phyloP scores from a whole-genome alignment of 2,329 filamentous ascomycete species.

The Annulohypoxylon truncatum region DNA sequence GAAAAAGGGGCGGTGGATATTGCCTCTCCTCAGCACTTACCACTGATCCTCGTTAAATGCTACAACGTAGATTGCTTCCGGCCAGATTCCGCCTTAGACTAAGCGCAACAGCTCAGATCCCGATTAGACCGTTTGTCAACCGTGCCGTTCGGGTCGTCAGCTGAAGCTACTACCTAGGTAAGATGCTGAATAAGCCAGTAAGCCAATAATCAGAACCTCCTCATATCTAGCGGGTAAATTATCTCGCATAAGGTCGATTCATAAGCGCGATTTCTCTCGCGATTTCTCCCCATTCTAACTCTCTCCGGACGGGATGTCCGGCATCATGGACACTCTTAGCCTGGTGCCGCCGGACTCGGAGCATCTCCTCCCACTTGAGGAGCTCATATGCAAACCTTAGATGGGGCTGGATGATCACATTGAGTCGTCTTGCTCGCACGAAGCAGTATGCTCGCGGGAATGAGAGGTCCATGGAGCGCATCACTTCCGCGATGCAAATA shows the following conservation, averaged over 20 bases:
- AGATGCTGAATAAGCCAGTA: neutral
- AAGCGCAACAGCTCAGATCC: neutral
- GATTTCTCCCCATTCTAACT: constrained; percentile 92
- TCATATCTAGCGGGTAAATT: constrained; percentile 27
- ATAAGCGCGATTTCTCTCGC: constrained; percentile 91
- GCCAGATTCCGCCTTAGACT: neutral
- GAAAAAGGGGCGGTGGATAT: neutral
- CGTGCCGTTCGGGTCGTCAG: neutral
- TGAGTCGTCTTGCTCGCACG: constrained; percentile 89
- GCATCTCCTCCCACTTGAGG: constrained; percentile 91
- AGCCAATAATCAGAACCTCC: neutral
- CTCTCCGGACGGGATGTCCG: constrained; percentile 67
- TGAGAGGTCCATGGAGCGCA: constrained; percentile 82
- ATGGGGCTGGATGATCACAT: constrained; percentile 98
- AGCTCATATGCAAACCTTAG: constrained; percentile 95
- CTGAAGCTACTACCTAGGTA: neutral
- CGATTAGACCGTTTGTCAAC: neutral
- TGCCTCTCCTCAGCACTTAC: neutral
- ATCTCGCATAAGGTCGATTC: constrained; percentile 92
- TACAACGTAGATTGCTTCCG: neutral
- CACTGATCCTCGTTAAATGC: neutral
- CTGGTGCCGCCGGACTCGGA: constrained; percentile 63
- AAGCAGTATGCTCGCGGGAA: constrained; percentile 97
- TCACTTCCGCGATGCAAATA: constrained; percentile 99
- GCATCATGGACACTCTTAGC: constrained; percentile 54